A percentile compares a stretch with the other conserved stretches of the same genome.
These are phyloP conservation scores for Candida tammaniensis DNA, from an alignment of 805 yeast species.

Conservation along the genomic window DNA sequence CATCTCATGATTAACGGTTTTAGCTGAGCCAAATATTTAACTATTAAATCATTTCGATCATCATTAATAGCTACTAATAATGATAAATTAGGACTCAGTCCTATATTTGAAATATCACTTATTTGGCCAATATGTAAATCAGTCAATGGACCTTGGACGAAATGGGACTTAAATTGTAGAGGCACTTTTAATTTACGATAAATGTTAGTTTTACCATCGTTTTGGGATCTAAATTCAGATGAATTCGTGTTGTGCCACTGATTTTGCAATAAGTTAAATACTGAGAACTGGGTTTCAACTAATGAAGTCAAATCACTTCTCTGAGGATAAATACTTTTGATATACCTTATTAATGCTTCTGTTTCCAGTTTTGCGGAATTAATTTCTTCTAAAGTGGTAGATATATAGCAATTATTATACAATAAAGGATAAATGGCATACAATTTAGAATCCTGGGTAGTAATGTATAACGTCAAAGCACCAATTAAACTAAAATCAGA, in stretches of 20 bases:
- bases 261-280: constrained; percentile 1
- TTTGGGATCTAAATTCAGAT: background rate
- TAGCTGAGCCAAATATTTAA: constrained; percentile 22
- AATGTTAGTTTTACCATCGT: background rate
- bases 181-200: background rate
- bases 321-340: background rate
- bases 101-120: constrained; percentile 15
- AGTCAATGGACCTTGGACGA: constrained; percentile 26
- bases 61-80: constrained; percentile 14
- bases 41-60: constrained; percentile 7
- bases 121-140: constrained; percentile 7
- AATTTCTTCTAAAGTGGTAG: constrained; percentile 1
- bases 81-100: constrained; percentile 13
- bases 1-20: constrained; percentile 25
- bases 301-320: constrained; percentile 2
- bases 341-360: constrained; percentile 1
- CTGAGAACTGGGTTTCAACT: constrained; percentile 2
- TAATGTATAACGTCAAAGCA: constrained; percentile 27
- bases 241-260: background rate
- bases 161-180: background rate
- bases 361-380: constrained; percentile 9
- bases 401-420: constrained; percentile 2
- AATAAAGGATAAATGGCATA: constrained; percentile 30
- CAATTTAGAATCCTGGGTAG: constrained; percentile 18
- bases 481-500: constrained; percentile 22